These are phyloP conservation scores for Aspergillus nidulans DNA, from an alignment of 495 filamentous ascomycete genomes.

Conservation along the genomic window DNA sequence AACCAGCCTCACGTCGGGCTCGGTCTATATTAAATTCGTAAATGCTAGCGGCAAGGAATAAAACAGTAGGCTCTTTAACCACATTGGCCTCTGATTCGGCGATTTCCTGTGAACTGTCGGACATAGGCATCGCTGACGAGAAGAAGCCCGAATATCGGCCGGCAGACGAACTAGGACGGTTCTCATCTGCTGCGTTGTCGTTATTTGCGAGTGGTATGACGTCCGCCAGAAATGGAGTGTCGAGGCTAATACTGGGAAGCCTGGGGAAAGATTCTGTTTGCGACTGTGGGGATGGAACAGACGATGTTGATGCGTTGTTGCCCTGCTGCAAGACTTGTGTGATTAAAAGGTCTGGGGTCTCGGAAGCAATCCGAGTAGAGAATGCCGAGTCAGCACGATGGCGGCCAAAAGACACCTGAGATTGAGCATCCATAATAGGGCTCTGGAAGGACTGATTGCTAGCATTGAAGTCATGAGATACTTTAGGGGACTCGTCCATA, in stretches of 20 bases:
- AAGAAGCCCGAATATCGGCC: slow-evolving; percentile 63
- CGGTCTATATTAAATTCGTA: slow-evolving; percentile 96
- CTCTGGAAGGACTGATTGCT: slow-evolving; percentile 34
- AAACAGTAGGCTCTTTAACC: slow-evolving; percentile 43
- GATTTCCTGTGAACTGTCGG: slow-evolving; percentile 50
- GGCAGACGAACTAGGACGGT: slow-evolving; percentile 25
- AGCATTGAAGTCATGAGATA: slow-evolving; percentile 47
- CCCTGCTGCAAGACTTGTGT: slow-evolving; percentile 33
- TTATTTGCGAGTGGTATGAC: slow-evolving; percentile 22
- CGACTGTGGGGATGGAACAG: slow-evolving; percentile 10
- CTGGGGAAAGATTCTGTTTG: slow-evolving; percentile 35
- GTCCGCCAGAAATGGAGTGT: slow-evolving; percentile 42
- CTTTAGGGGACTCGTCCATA: slow-evolving; percentile 59
- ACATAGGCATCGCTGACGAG: slow-evolving; percentile 80
- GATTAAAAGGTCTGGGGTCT: slow-evolving; percentile 19
- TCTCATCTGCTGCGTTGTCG: slow-evolving; percentile 12
- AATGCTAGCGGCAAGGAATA: slow-evolving; percentile 90
- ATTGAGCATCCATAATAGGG: slow-evolving; percentile 30
- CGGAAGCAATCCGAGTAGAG: slow-evolving; percentile 23
- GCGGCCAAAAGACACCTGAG: slow-evolving; percentile 24
- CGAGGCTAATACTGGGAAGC: slow-evolving; percentile 38
- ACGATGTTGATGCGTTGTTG: slow-evolving; percentile 16
- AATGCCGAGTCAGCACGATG: slow-evolving; percentile 31
- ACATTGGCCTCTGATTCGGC: slow-evolving; percentile 19
- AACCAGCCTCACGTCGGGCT: slow-evolving; percentile 86